Conservation (phyloP, 2,329 filamentous ascomycete genomes). For the Cladosporium velox region DNA sequence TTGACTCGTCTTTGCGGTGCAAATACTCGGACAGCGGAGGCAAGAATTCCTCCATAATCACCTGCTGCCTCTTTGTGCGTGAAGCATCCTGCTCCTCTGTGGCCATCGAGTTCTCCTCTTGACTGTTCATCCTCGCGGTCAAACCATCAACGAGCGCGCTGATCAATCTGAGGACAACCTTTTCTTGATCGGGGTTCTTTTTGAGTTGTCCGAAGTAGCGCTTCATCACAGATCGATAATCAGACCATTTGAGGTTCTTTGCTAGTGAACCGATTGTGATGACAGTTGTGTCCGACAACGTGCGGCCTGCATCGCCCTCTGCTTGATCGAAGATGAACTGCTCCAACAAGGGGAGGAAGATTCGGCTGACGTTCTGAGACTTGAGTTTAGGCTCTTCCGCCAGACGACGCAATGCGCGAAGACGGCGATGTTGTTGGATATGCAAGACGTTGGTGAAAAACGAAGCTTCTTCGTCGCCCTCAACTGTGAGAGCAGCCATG, state of each 20-base stretch:
- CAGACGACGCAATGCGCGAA: constrained; percentile 79
- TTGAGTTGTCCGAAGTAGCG: constrained; percentile 81
- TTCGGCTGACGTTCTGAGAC: constrained; percentile 77
- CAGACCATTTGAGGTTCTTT: constrained; percentile 80
- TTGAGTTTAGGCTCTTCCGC: constrained; percentile 70
- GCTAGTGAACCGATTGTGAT: constrained; percentile 74
- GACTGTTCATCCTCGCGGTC: constrained; percentile 43
- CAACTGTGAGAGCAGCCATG: constrained; percentile 68
- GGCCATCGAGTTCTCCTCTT: constrained; percentile 29
- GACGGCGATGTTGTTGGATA: constrained; percentile 81
- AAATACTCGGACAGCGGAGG: constrained; percentile 81
- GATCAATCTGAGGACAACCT: constrained; percentile 79
- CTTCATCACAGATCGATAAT: constrained; percentile 81
- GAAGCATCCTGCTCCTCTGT: constrained; percentile 18
- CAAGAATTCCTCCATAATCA: constrained; percentile 70
- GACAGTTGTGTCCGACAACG: constrained; percentile 83
- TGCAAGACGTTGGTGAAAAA: constrained; percentile 94
- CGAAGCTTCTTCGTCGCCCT: constrained; percentile 74
- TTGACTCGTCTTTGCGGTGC: constrained; percentile 91
- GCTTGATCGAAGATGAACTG: constrained; percentile 87
- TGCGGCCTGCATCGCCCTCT: constrained; percentile 76
- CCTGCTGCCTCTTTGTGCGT: constrained; percentile 25
- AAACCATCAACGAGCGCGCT: constrained; percentile 80
- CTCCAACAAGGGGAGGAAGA: constrained; percentile 88
- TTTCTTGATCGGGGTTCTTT: constrained; percentile 79